phyloP scores from a whole-genome alignment of 495 filamentous ascomycete genomes.

The Podospora australis region DNA sequence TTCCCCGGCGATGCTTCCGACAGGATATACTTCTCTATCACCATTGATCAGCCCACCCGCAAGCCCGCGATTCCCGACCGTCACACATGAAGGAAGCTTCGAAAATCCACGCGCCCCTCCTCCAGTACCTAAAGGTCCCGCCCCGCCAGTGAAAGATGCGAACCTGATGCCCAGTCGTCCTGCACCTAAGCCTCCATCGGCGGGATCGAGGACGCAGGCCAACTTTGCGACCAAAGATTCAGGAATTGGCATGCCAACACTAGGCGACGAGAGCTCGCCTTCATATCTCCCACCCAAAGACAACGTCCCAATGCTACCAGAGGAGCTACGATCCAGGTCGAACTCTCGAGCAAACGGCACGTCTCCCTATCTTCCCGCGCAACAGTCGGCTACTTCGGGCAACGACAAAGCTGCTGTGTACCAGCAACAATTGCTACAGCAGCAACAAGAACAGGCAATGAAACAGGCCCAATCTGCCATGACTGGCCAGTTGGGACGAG shows the following conservation, averaged over 20 bases:
- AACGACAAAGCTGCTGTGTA: conserved; percentile 43
- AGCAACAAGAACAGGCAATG: conserved; percentile 72
- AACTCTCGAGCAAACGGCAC: conserved; percentile 46
- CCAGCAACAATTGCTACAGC: conserved; percentile 62
- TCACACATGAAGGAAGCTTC: conserved; percentile 85
- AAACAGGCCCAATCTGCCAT: conserved; percentile 60
- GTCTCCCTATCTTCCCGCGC: conserved; percentile 31
- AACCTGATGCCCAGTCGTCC: conserved; percentile 57
- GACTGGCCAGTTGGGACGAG: conserved; percentile 52
- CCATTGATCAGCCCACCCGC: conserved; percentile 74
- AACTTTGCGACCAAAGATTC: conserved; percentile 47
- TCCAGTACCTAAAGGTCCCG: conserved; percentile 63
- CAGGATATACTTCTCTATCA: conserved; percentile 48
- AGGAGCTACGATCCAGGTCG: conserved; percentile 49
- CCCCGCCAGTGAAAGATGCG: conserved; percentile 41
- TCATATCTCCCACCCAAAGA: conserved; percentile 43
- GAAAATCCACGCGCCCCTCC: conserved; percentile 93
- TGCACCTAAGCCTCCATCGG: conserved; percentile 58
- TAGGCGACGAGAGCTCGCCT: conserved; percentile 44
- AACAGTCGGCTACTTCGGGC: conserved; percentile 22
- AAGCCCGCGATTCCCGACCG: conserved; percentile 83
- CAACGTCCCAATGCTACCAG: conserved; percentile 45
- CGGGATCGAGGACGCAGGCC: conserved; percentile 38
- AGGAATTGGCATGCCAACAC: conserved; percentile 47
- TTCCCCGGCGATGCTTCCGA: conserved; percentile 40